A percentile compares a stretch with the other conserved stretches of the same genome.
phyloP scores from a whole-genome alignment of 2,329 filamentous ascomycete genomes.

The Aaosphaeria pasadenensis region DNA sequence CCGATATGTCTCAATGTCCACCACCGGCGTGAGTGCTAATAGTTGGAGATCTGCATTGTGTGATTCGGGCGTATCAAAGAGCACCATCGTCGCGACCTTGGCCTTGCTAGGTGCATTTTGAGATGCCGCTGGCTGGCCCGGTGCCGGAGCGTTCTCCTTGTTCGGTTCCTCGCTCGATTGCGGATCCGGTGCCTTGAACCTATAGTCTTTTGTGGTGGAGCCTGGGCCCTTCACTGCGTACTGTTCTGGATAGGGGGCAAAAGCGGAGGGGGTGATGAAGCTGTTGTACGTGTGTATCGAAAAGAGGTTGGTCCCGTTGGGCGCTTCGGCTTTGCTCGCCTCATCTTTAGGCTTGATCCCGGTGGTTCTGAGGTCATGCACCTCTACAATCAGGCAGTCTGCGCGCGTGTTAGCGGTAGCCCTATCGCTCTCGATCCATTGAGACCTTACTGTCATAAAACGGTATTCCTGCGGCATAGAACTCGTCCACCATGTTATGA shows the following conservation, averaged over 20 bases:
- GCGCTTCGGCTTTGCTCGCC: constrained; percentile 41
- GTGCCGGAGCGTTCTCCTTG: constrained; percentile 59
- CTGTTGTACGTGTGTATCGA: constrained; percentile 92
- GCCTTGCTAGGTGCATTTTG: constrained; percentile 48
- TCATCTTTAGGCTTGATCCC: constrained; percentile 55
- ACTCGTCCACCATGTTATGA: constrained; percentile 80
- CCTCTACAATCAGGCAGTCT: constrained; percentile 82
- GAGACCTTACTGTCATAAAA: constrained; percentile 74
- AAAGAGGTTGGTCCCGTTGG: constrained; percentile 57
- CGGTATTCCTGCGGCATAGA: constrained; percentile 66
- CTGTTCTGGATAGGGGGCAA: constrained; percentile 64
- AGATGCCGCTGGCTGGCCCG: constrained; percentile 41
- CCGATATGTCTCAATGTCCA: constrained; percentile 49
- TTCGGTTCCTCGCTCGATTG: constrained; percentile 42
- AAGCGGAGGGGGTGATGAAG: constrained; percentile 85
- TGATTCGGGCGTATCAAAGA: constrained; percentile 78
- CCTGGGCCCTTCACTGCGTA: constrained; percentile 19
- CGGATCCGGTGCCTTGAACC: constrained; percentile 12
- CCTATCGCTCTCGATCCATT: constrained; percentile 35
- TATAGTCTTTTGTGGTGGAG: constrained; percentile 2
- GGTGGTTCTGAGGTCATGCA: constrained; percentile 82
- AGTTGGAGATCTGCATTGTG: constrained; percentile 73
- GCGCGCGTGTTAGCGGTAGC: neutral
- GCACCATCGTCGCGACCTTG: constrained; percentile 72
- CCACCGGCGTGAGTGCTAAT: constrained; percentile 66